phyloP scores from a whole-genome alignment of 768 basidiomycete genomes.

The Russula sp. region DNA sequence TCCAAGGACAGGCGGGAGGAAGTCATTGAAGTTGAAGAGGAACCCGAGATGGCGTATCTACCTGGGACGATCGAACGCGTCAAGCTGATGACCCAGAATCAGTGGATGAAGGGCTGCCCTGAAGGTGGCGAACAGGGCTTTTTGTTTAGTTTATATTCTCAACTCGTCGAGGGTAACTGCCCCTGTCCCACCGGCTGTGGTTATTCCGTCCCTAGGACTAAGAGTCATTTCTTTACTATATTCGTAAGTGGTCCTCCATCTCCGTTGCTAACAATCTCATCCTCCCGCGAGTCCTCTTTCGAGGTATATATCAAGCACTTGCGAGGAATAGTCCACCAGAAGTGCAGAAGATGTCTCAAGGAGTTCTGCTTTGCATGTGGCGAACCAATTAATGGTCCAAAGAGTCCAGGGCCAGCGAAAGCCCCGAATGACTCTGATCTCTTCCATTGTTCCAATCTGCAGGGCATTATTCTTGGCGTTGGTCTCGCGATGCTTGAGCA shows the following conservation, averaged over 20 bases:
- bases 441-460: constrained; percentile 85
- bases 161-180: constrained; percentile 57
- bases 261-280: constrained; percentile 19
- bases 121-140: constrained; percentile 88
- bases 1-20: constrained; percentile 91
- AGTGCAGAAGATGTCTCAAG: constrained; percentile 40
- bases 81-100: constrained; percentile 76
- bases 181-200: constrained; percentile 76
- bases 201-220: constrained; percentile 49
- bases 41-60: constrained; percentile 48
- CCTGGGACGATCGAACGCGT: constrained; percentile 41
- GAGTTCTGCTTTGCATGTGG: constrained; percentile 45
- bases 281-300: constrained; percentile 58
- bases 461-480: constrained; percentile 87
- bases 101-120: constrained; percentile 98
- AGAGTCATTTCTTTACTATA: constrained; percentile 77
- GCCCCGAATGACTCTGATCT: constrained; percentile 49
- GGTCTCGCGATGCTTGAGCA: constrained; percentile 84
- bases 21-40: constrained; percentile 87
- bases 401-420: constrained; percentile 26
- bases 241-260: constrained; percentile 50
- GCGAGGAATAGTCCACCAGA: constrained; percentile 47
- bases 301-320: constrained; percentile 62
- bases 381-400: constrained; percentile 33
- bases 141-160: constrained; percentile 78